A percentile compares a stretch with the other conserved stretches of the same genome.
These are phyloP conservation scores for Eutrema yunnanense DNA, from an alignment of 345 rosid genomes.

Conservation along the genomic window DNA sequence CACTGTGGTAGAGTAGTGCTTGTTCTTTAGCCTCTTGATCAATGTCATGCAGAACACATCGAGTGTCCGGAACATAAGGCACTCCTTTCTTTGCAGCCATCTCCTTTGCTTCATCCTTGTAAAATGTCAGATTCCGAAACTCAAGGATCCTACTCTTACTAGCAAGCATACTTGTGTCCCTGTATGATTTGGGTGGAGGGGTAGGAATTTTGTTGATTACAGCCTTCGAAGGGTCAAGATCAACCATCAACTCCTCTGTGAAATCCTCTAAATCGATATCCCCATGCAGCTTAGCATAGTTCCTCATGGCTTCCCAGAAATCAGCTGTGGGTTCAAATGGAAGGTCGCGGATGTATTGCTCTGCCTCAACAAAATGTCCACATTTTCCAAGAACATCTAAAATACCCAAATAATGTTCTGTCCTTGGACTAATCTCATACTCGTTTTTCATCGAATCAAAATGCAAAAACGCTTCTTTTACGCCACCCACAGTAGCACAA, in stretches of 20 bases:
- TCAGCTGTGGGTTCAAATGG: constrained; percentile 57
- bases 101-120: constrained; percentile 63
- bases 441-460: constrained; percentile 55
- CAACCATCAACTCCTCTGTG: constrained; percentile 49
- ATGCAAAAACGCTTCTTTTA: constrained; percentile 66
- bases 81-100: constrained; percentile 49
- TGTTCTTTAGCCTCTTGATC: constrained; percentile 86
- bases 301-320: constrained; percentile 55
- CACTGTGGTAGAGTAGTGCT: constrained; percentile 71
- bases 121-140: constrained; percentile 50
- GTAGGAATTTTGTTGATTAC: constrained; percentile 41
- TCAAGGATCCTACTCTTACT: constrained; percentile 56
- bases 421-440: constrained; percentile 40
- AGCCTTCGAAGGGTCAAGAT: constrained; percentile 56
- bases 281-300: constrained; percentile 54
- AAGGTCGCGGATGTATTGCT: constrained; percentile 39
- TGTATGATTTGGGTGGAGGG: constrained; percentile 50
- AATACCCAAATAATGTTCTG: constrained; percentile 52
- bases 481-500: constrained; percentile 59
- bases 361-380: constrained; percentile 60
- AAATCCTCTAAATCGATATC: constrained; percentile 67
- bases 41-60: constrained; percentile 69
- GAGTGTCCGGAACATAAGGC: constrained; percentile 62
- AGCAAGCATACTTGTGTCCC: constrained; percentile 55
- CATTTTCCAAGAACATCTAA: constrained; percentile 64